Conservation (phyloP, 257 asterid genomes). For the Scutellaria minor region DNA sequence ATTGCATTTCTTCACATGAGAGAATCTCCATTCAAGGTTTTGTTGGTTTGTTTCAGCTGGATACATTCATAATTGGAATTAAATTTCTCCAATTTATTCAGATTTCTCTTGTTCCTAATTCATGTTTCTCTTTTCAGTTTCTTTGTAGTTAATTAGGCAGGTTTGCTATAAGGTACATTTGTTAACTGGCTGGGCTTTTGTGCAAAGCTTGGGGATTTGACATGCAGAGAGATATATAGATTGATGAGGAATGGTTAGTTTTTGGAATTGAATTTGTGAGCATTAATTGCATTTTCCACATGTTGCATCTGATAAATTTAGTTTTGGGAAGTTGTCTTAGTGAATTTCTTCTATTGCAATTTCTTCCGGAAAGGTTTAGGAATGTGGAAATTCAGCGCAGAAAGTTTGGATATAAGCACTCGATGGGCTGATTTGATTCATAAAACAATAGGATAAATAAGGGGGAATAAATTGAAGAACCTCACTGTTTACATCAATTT, state of each 20-base stretch:
- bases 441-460: conserved; percentile 1
- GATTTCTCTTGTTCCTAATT: conserved; percentile 37
- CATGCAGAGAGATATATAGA: conserved; percentile 25
- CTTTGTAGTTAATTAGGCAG: conserved; percentile 20
- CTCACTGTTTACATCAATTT: conserved; percentile 15
- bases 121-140: conserved; percentile 26
- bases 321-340: conserved; percentile 25
- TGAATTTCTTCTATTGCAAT: conserved; percentile 21
- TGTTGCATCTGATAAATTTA: conserved; percentile 31
- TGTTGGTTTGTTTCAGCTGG: conserved; percentile 42
- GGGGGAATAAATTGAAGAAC: conserved; percentile 17
- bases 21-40: conserved; percentile 46
- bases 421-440: conserved; percentile 30
- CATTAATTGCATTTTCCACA: conserved; percentile 44
- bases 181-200: conserved; percentile 32
- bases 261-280: conserved; percentile 38
- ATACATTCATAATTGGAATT: conserved; percentile 48
- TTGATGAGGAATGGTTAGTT: conserved; percentile 27
- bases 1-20: conserved; percentile 46
- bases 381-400: conserved; percentile 14
- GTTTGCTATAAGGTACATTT: conserved; percentile 41
- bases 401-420: conserved; percentile 15
- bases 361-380: conserved; percentile 34
- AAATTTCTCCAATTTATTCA: conserved; percentile 45
- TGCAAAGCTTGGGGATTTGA: conserved; percentile 37